Evolutionary conservation across 495 filamentous ascomycete species (phyloP).

Genomic region (Podospora anserina): DNA sequence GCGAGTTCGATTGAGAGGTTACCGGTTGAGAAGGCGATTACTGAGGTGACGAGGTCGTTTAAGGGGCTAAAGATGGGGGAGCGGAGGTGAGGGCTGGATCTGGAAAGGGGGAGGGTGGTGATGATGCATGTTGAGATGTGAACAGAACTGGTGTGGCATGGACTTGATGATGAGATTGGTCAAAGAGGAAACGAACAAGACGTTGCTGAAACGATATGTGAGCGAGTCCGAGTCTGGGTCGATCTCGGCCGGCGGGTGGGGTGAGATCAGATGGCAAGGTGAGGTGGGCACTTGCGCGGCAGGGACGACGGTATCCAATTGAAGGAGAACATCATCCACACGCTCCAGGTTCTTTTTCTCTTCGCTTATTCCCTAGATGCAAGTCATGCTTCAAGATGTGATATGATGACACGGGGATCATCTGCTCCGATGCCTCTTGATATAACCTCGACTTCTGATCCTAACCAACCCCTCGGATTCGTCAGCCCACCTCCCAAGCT

Average conservation of each 20-base stretch:
- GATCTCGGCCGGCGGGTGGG: not conserved
- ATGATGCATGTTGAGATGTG: not conserved
- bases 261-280: not conserved
- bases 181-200: not conserved
- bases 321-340: not conserved
- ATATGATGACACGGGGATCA: not conserved
- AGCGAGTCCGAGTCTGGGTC: not conserved
- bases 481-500: too few species aligned
- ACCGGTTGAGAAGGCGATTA: constrained; percentile 65
- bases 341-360: not conserved
- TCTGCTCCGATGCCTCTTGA: not conserved
- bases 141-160: too few species aligned
- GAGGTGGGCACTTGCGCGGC: not conserved
- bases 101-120: not conserved
- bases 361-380: not conserved
- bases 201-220: not conserved
- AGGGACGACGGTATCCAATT: not conserved
- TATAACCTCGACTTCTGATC: not conserved
- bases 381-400: not conserved
- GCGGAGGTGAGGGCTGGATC: not conserved
- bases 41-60: constrained; percentile 57
- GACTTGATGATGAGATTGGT: not conserved
- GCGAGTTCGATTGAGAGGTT: constrained; percentile 69
- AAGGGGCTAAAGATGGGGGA: constrained; percentile 39
- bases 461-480: not conserved